Percentiles rank a stretch among this genome's conserved stretches.
These are phyloP conservation scores for Tulasnella sp. DNA, from an alignment of 768 basidiomycete genomes.

Conservation along the genomic window DNA sequence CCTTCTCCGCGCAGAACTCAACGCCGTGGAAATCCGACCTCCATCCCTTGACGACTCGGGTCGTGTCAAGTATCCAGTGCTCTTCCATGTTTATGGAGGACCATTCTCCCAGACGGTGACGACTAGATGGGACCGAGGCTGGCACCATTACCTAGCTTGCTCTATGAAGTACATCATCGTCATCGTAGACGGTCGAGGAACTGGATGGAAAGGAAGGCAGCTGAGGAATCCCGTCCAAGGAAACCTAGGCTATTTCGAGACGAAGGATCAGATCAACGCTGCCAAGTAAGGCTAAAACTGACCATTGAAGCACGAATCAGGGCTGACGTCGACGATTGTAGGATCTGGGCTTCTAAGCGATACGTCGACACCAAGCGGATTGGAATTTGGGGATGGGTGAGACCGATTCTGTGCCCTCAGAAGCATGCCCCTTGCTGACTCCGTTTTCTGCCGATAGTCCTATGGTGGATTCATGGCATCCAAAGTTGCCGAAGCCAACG, in stretches of 20 bases:
- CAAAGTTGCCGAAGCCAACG: constrained; percentile 86
- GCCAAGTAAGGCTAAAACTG: constrained; percentile 54
- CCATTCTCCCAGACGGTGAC: constrained; percentile 76
- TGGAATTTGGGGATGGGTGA: constrained; percentile 97
- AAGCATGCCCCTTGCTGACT: background rate
- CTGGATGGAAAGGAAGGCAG: constrained; percentile 79
- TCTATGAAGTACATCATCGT: constrained; percentile 79
- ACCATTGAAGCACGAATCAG: too few species aligned
- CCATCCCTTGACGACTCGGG: constrained; percentile 91
- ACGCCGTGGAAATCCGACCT: constrained; percentile 85
- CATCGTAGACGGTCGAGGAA: constrained; percentile 86
- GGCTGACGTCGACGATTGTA: constrained; percentile 26
- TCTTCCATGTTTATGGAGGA: constrained; percentile 93
- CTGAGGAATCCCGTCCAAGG: constrained; percentile 83
- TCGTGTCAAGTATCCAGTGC: constrained; percentile 89
- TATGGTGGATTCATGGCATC: constrained; percentile 95
- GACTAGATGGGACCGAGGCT: constrained; percentile 59
- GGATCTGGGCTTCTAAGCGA: constrained; percentile 73
- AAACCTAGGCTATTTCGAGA: constrained; percentile 84
- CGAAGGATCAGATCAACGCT: constrained; percentile 79
- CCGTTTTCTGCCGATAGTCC: constrained; percentile 48
- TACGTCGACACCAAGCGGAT: constrained; percentile 86
- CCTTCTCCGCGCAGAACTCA: constrained; percentile 52
- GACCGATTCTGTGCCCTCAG: constrained; percentile 27
- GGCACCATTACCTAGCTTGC: constrained; percentile 81